A percentile compares a stretch with the other conserved stretches of the same genome.
These are phyloP conservation scores for Fusarium haematococcum DNA, from an alignment of 2,329 filamentous ascomycete species.

Conservation along the genomic window DNA sequence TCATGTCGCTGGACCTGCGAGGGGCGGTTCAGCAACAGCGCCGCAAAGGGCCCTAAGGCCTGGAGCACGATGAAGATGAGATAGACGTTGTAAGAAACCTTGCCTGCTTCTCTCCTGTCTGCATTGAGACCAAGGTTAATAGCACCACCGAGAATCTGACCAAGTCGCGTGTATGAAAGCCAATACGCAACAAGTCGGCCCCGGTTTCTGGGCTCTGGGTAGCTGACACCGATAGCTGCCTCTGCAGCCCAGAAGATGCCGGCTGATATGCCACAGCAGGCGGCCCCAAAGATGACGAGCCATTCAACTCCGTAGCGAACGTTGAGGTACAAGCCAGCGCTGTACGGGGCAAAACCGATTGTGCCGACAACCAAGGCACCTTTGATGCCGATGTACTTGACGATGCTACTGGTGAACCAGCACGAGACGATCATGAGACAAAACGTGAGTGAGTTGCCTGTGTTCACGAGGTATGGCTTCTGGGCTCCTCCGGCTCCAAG, in stretches of 20 bases:
- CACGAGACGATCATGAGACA: conserved; percentile 58
- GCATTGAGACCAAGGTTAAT: neutral
- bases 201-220: neutral
- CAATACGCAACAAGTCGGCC: neutral
- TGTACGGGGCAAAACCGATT: conserved; percentile 48
- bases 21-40: neutral
- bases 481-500: conserved; percentile 60
- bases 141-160: neutral
- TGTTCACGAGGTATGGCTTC: conserved; percentile 72
- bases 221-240: neutral
- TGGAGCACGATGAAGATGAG: neutral
- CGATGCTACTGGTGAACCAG: conserved; percentile 56
- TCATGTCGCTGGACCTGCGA: neutral
- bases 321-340: neutral
- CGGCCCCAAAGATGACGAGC: neutral
- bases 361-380: conserved; percentile 55
- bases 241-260: neutral
- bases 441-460: conserved; percentile 63
- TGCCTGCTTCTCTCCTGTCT: neutral
- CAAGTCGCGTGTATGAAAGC: neutral
- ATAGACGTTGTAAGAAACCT: neutral
- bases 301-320: neutral
- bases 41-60: neutral
- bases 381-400: conserved; percentile 42
- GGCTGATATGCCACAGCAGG: neutral